Conservation (phyloP, 345 rosid species). For the Garcia nutans region DNA sequence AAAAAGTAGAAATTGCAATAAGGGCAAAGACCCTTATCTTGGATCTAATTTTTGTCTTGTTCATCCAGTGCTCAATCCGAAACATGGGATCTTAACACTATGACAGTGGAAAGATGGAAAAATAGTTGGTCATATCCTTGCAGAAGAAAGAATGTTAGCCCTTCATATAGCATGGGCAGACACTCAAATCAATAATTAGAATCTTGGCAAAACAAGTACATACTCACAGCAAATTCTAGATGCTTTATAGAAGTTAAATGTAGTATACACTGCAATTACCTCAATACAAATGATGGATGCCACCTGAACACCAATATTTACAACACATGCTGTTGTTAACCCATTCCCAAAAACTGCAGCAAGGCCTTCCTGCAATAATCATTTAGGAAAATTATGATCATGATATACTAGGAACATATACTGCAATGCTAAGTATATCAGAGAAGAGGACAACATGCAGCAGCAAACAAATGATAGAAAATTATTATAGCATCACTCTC, state of each 20-base stretch:
- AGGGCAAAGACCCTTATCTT: too few relatives aligned
- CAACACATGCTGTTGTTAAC: conserved; percentile 82
- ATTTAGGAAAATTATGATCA: conserved; percentile 15
- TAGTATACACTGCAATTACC: conserved; percentile 41
- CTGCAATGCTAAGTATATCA: conserved; percentile 1
- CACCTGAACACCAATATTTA: conserved; percentile 88
- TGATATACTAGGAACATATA: not conserved
- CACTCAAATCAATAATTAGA: not conserved
- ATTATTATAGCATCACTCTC: not conserved
- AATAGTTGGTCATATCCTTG: not conserved
- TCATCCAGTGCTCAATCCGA: too few relatives aligned
- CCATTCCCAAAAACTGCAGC: conserved; percentile 95
- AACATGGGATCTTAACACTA: too few relatives aligned
- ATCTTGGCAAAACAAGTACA: not conserved
- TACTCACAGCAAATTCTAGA: not conserved
- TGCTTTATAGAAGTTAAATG: not conserved
- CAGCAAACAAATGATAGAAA: not conserved
- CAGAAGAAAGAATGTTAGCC: not conserved
- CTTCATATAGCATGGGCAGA: not conserved
- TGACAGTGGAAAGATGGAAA: not conserved
- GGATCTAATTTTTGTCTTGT: too few relatives aligned
- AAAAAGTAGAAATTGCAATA: too few relatives aligned
- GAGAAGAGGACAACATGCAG: not conserved
- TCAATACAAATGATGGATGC: conserved; percentile 81
- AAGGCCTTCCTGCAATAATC: conserved; percentile 66